Evolutionary conservation across 2,329 filamentous ascomycete genomes (phyloP).

Genomic region (Colletotrichum karsti): DNA sequence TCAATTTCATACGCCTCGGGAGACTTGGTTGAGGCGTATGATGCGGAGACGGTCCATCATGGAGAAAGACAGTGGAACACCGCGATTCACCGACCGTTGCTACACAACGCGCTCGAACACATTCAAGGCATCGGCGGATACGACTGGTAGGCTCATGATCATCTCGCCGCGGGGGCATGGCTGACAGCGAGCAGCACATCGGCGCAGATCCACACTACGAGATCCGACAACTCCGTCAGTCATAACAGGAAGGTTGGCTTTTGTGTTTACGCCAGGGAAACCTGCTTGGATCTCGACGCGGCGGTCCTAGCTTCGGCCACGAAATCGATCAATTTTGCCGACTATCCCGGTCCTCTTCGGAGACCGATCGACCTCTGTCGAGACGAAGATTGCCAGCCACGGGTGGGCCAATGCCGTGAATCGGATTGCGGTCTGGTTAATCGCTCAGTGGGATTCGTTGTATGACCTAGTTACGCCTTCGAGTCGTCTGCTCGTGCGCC

Average conservation of each 20-base stretch:
- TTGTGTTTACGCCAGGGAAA: neutral
- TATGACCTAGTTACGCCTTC: neutral
- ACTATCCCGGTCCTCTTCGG: neutral
- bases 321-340: neutral
- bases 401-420: neutral
- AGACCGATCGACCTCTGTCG: neutral
- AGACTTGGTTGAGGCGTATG: neutral
- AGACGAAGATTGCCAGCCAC: neutral
- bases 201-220: neutral
- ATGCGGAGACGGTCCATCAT: neutral
- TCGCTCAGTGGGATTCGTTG: neutral
- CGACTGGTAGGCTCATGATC: neutral
- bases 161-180: neutral
- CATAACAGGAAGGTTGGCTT: neutral
- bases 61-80: neutral
- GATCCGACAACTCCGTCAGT: neutral
- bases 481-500: neutral
- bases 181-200: neutral
- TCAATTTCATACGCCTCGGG: neutral
- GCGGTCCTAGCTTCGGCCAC: neutral
- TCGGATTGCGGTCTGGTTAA: neutral
- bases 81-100: neutral
- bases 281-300: neutral
- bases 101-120: neutral
- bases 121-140: neutral